phyloP scores from a whole-genome alignment of 2,329 filamentous ascomycete species.

The Paraphoma chrysanthemicola region DNA sequence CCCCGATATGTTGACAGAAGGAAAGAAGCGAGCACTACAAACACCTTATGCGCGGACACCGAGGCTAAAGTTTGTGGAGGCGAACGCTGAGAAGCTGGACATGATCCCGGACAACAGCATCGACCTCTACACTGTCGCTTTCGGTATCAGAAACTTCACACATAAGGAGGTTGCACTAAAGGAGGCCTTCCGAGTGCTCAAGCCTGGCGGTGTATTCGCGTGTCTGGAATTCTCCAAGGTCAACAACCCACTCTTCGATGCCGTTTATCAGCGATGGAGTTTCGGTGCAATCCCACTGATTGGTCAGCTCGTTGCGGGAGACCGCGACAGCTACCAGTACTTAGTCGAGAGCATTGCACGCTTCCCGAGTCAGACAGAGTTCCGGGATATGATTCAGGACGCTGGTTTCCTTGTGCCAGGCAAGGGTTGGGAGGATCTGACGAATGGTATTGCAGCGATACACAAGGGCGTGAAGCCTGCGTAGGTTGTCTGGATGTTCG shows the following conservation, averaged over 20 bases:
- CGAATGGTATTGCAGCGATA: slow-evolving; percentile 90
- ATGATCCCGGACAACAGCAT: slow-evolving; percentile 73
- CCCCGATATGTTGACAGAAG: slow-evolving; percentile 89
- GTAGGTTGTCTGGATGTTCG: neutral
- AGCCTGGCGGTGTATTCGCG: slow-evolving; percentile 94
- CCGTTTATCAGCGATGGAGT: slow-evolving; percentile 92
- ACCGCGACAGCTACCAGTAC: slow-evolving; percentile 97
- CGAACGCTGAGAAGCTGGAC: slow-evolving; percentile 81
- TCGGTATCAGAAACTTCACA: slow-evolving; percentile 97
- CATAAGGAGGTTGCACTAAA: slow-evolving; percentile 82
- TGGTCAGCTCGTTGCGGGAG: slow-evolving; percentile 91
- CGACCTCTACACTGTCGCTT: slow-evolving; percentile 96
- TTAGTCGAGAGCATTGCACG: slow-evolving; percentile 96
- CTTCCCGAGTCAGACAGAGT: slow-evolving; percentile 87
- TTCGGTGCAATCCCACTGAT: slow-evolving; percentile 94
- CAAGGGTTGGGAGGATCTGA: slow-evolving; percentile 81
- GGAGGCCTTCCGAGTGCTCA: slow-evolving; percentile 87
- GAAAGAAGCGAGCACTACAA: slow-evolving; percentile 74
- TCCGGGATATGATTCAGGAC: slow-evolving; percentile 79
- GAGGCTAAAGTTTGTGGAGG: slow-evolving; percentile 78
- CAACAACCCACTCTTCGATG: slow-evolving; percentile 77
- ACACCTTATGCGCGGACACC: slow-evolving; percentile 65
- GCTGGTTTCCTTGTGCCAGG: slow-evolving; percentile 86
- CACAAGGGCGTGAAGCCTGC: slow-evolving; percentile 92
- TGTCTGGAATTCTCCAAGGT: slow-evolving; percentile 96